Percentiles rank a stretch among this genome's conserved stretches.
phyloP scores from a whole-genome alignment of 805 yeast species.

The Brettanomyces sp. region DNA sequence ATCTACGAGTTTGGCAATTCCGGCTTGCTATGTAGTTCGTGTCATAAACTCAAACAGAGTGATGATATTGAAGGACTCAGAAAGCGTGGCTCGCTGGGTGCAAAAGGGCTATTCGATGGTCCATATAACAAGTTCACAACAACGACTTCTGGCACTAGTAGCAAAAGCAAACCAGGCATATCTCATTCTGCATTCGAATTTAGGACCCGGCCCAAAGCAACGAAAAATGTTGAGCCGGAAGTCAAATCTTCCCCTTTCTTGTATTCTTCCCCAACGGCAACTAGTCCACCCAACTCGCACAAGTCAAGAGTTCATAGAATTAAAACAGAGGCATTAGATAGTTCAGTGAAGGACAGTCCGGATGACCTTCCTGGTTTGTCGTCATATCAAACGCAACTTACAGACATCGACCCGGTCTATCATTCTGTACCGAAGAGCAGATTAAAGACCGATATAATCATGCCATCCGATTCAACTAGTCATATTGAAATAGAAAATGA shows the following conservation, averaged over 20 bases:
- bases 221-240: background rate
- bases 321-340: too few relatives aligned
- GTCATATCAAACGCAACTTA: slow-evolving; percentile 9
- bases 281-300: background rate
- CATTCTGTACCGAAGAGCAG: slow-evolving; percentile 1
- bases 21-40: slow-evolving; percentile 23
- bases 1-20: slow-evolving; percentile 26
- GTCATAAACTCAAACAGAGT: slow-evolving; percentile 17
- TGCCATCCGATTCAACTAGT: background rate
- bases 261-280: background rate
- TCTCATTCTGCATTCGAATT: background rate
- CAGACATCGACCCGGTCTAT: slow-evolving; percentile 20
- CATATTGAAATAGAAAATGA: slow-evolving; percentile 12
- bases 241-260: slow-evolving; percentile 2
- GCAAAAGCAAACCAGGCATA: background rate
- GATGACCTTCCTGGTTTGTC: slow-evolving; percentile 1
- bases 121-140: slow-evolving; percentile 14
- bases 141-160: background rate
- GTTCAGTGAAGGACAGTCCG: background rate
- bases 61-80: slow-evolving; percentile 18
- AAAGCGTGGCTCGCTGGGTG: slow-evolving; percentile 24
- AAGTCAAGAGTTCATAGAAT: background rate
- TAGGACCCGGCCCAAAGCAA: background rate
- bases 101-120: slow-evolving; percentile 24
- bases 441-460: background rate